Base-by-base conservation (phyloP, 768 basidiomycete species). In the Tylopilus felleus region DNA sequence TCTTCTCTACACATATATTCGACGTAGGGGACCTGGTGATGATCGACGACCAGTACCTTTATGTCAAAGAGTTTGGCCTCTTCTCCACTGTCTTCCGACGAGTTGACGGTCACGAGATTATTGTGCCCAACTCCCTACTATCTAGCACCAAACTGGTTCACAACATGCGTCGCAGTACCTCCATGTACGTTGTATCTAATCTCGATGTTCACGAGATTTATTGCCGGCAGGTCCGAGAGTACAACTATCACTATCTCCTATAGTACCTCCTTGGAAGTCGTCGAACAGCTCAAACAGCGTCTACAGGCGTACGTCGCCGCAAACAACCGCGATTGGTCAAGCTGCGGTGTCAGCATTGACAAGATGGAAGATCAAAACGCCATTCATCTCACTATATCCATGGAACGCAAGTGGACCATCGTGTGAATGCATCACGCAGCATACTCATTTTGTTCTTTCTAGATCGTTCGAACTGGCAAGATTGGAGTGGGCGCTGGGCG, bases 391-490 rank as follows among this genome's bases (percentile, higher is more conserved):
- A 78, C 78, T 40, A 77, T 90, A 47, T 81, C 81, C 29, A 77
- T 91, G 66, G 88, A 91, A 70, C 89, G 87, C 81, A 69, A 68
- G 84, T 77, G 21, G 44, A 33, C 19, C 8, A 1, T 38, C 44
- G 12, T 43, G 35, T 46, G 33, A 16, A 27, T 29, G 21, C n/a
- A 28, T 48, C 27, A 12, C 6, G 6, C 28, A 28, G 33, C 7
- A 25, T 25, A 22, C 56, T 53, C 21, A 59, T 53, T 23, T 39
- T 40, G 42, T 39, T 19, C 16, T 35, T 46, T 53, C 43, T 52
- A 87, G 86, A 90, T 70, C 83, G 86, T 49, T 78, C 84, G 35
- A 90, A 89, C 64, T 92, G 89, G 90, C 90, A 91, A 65, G 88
- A 91, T 64, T 92, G 89, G 89, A 88, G 86, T 45, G 90, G 81